Base-by-base conservation (phyloP, 441 rosid genomes). In the Populus trichocarpa region DNA sequence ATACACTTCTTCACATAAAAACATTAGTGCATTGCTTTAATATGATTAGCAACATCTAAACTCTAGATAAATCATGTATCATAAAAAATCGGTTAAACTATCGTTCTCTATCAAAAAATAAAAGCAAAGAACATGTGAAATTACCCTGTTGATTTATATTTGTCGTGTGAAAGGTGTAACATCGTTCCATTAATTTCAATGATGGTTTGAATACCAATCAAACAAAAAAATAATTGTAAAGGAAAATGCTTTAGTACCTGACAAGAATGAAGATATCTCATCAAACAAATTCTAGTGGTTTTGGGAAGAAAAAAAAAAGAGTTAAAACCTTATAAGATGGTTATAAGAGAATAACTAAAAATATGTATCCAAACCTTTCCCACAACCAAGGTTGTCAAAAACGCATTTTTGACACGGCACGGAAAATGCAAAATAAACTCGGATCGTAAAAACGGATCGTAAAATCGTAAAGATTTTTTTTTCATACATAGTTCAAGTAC, bases 221-320 rank as follows among this genome's bases (percentile, higher is more conserved):
- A 70, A 83, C 18, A 88, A 89, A 78, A 80, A 85, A 82, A 83
- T 80, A 71, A 84, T 84, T 26, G 88, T 75, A 71, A 84, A 76
- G 46, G 93, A 80, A 67, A 90, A 70, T 32, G 86, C 90, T 23
- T 93, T 90, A 80, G 87, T 53, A 83, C 96, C 2, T 36, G 99
- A 96, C 74, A 96, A 89, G 82, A 96, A 96, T 83, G 90, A 87
- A 53, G 91, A 86, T 86, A 96, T 94, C 86, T 93, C 99, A 33
- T 96, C 98, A 35, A 96, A 96, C 85, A 96, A 87, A 86, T 96
- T 98, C 42, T 84, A 71, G 79, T 96, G 96, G 83, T 92, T 90
- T 80, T 88, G 11, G n/a, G n/a, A n/a, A n/a, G 3, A 30, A 30
- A 36, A 36, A 91, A 86, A 94, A 96, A 66, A 96, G 98, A 75